Evolutionary conservation across 805 yeast species (phyloP).

Genomic region (Tetrapisispora arboricola): DNA sequence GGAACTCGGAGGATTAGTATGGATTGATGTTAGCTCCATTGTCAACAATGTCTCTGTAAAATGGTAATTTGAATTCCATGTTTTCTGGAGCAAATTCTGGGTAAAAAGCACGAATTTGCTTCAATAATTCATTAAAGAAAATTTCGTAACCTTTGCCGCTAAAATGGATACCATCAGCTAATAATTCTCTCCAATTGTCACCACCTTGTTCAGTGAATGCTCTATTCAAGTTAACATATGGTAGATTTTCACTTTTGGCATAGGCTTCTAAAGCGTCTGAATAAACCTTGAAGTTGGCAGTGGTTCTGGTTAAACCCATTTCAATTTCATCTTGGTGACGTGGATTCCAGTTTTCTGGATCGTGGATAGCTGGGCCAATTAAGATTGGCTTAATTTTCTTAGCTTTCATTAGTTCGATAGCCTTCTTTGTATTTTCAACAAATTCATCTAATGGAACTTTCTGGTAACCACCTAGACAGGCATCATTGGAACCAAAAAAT

Average conservation of each 20-base stretch:
- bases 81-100: slow-evolving; percentile 41
- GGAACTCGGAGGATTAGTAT: background rate
- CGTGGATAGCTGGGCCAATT: slow-evolving; percentile 54
- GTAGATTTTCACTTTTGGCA: slow-evolving; percentile 36
- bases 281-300: slow-evolving; percentile 38
- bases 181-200: slow-evolving; percentile 33
- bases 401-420: slow-evolving; percentile 34
- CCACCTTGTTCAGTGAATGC: slow-evolving; percentile 31
- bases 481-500: slow-evolving; percentile 79
- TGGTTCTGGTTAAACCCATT: slow-evolving; percentile 37
- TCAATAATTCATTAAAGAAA: slow-evolving; percentile 35
- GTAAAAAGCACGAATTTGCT: slow-evolving; percentile 32
- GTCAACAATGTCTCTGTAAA: slow-evolving; percentile 31
- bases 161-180: slow-evolving; percentile 53
- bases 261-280: slow-evolving; percentile 39
- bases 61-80: slow-evolving; percentile 29
- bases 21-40: slow-evolving; percentile 17
- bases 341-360: slow-evolving; percentile 33
- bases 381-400: slow-evolving; percentile 44
- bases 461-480: slow-evolving; percentile 36
- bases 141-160: slow-evolving; percentile 43
- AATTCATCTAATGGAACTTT: slow-evolving; percentile 44
- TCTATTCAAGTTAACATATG: slow-evolving; percentile 47
- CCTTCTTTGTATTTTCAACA: slow-evolving; percentile 34
- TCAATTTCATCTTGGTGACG: slow-evolving; percentile 25